Conservation (phyloP, 768 basidiomycete species). For the Pleurotus tuber-regium region DNA sequence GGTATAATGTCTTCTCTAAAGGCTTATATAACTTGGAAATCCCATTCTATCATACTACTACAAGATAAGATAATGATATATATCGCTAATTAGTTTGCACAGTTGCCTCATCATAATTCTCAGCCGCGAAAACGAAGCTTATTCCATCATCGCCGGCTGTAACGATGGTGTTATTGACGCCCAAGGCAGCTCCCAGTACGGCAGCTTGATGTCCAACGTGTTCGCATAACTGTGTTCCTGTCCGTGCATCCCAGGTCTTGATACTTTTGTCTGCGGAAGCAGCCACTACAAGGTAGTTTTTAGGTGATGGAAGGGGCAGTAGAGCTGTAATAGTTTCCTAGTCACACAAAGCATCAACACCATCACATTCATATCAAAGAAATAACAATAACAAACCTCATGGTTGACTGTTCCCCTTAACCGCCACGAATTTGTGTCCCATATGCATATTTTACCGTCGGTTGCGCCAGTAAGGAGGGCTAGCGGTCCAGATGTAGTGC, state of each 20-base stretch:
- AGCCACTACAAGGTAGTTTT: constrained; percentile 76
- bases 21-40: too few species aligned
- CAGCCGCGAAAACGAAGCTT: constrained; percentile 81
- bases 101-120: constrained; percentile 27
- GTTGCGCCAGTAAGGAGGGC: constrained; percentile 86
- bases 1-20: too few species aligned
- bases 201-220: constrained; percentile 83
- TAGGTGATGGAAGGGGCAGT: constrained; percentile 70
- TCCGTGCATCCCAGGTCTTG: constrained; percentile 91
- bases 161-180: constrained; percentile 69
- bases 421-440: constrained; percentile 89
- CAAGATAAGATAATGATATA: background rate
- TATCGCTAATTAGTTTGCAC: background rate
- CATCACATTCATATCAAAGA: too few species aligned
- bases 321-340: constrained; percentile 89
- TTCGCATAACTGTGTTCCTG: constrained; percentile 71
- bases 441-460: constrained; percentile 91
- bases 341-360: background rate
- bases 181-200: constrained; percentile 74
- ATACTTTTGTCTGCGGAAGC: constrained; percentile 85
- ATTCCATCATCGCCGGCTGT: constrained; percentile 90
- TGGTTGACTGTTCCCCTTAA: constrained; percentile 81
- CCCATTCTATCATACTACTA: too few species aligned
- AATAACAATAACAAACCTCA: constrained; percentile 54
- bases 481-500: constrained; percentile 48